A percentile compares a stretch with the other conserved stretches of the same genome.
phyloP scores from a whole-genome alignment of 306 rosid species.

The Begonia fuchsioides region DNA sequence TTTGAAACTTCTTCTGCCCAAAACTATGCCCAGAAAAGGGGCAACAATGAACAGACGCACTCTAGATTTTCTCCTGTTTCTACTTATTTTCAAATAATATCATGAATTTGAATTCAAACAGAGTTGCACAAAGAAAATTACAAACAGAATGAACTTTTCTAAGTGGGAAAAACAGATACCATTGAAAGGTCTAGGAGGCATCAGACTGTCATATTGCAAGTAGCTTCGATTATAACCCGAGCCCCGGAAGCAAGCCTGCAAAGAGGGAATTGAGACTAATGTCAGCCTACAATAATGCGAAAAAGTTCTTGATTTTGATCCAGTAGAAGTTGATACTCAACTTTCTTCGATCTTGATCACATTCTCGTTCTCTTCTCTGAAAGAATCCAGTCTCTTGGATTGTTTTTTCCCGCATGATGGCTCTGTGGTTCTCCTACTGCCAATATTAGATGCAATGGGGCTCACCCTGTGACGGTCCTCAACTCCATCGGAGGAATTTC shows the following conservation, averaged over 20 bases:
- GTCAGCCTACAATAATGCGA: no score
- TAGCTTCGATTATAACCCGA: conserved; percentile 81
- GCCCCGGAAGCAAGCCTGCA: conserved; percentile 98
- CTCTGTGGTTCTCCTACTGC: conserved; percentile 38
- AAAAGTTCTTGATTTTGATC: no score
- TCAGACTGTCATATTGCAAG: conserved; percentile 13
- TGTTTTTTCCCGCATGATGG: conserved; percentile 28
- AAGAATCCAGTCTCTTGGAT: conserved; percentile 37
- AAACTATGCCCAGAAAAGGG: no score
- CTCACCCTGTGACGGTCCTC: conserved; percentile 21
- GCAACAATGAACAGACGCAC: no score
- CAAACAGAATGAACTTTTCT: neutral
- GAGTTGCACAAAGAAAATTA: neutral
- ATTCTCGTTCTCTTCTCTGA: conserved; percentile 42
- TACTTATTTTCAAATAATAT: no score
- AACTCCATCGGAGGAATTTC: conserved; percentile 51
- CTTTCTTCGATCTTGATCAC: conserved; percentile 87
- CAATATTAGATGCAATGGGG: conserved; percentile 31
- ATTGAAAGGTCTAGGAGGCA: conserved; percentile 18
- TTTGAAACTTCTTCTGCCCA: no score
- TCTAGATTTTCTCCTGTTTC: no score
- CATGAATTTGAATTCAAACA: neutral
- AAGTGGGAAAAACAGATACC: conserved; percentile 3
- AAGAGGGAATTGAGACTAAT: conserved; percentile 11
- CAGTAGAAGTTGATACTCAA: conserved; percentile 34